A percentile compares a stretch with the other conserved stretches of the same genome.
These are phyloP conservation scores for Spathaspora sp. DNA, from an alignment of 805 yeast genomes.

Conservation along the genomic window DNA sequence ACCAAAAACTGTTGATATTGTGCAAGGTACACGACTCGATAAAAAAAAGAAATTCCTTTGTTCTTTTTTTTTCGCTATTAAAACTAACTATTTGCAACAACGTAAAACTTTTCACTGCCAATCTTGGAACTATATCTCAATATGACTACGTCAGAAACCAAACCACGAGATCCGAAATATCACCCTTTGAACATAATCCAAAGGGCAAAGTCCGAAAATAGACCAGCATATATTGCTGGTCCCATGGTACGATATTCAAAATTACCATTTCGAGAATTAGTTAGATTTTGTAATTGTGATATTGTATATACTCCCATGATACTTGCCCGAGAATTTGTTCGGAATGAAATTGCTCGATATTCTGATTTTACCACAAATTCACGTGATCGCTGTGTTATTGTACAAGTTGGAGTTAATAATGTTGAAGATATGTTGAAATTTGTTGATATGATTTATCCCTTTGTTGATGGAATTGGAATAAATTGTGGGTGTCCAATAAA, in stretches of 20 bases:
- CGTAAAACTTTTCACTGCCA: background rate
- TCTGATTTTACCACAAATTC: conserved; percentile 83
- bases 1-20: background rate
- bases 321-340: conserved; percentile 88
- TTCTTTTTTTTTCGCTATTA: background rate
- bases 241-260: conserved; percentile 98
- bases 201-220: conserved; percentile 18
- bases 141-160: background rate
- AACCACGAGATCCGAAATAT: background rate
- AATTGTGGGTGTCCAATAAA: conserved; percentile 98
- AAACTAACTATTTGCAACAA: background rate
- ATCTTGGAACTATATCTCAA: background rate
- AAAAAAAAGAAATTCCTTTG: background rate
- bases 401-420: conserved; percentile 89
- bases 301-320: conserved; percentile 96
- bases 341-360: conserved; percentile 74
- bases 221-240: conserved; percentile 52
- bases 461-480: conserved; percentile 88
- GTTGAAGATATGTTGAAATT: conserved; percentile 77
- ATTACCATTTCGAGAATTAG: conserved; percentile 81
- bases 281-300: conserved; percentile 67
- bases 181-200: conserved; percentile 21
- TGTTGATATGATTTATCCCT: conserved; percentile 85
- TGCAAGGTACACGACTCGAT: background rate
- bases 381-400: conserved; percentile 67